These are phyloP conservation scores for Myxozyma vanderwaltii DNA, from an alignment of 805 yeast genomes.

Conservation along the genomic window DNA sequence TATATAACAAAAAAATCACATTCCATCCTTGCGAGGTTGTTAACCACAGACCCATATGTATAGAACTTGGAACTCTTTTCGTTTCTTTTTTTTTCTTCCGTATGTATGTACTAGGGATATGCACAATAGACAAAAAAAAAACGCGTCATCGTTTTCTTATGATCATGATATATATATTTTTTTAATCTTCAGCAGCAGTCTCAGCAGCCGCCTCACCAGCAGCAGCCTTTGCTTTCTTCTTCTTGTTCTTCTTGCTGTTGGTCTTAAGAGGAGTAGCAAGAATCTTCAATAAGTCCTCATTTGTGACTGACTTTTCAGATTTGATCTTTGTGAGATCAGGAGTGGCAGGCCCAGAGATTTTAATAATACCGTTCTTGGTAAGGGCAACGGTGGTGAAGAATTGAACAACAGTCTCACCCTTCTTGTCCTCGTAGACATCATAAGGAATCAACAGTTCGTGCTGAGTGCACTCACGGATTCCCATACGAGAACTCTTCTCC, in stretches of 20 bases:
- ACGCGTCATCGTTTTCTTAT: neutral
- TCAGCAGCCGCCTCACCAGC: conserved; percentile 31
- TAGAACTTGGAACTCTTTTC: neutral
- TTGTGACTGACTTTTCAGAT: conserved; percentile 58
- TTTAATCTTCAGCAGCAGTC: conserved; percentile 18
- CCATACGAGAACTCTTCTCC: conserved; percentile 71
- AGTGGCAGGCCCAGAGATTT: conserved; percentile 55
- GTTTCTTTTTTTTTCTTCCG: neutral
- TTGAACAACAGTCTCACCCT: conserved; percentile 68
- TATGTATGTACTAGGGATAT: too few relatives aligned
- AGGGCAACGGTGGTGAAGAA: conserved; percentile 73
- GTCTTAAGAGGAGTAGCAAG: conserved; percentile 56
- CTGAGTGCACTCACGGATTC: conserved; percentile 69
- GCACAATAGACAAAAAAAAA: too few relatives aligned
- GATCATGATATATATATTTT: too few relatives aligned
- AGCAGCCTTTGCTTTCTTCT: conserved; percentile 38
- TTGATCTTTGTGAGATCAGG: conserved; percentile 55
- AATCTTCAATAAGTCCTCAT: conserved; percentile 52
- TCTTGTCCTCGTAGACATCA: conserved; percentile 68
- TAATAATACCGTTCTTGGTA: conserved; percentile 71
- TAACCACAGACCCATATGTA: too few relatives aligned
- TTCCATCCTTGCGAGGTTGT: too few relatives aligned
- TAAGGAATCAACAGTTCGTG: conserved; percentile 69
- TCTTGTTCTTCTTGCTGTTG: conserved; percentile 51
- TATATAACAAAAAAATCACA: too few relatives aligned